Conservation (phyloP, 2,329 filamentous ascomycete species). For the Colletotrichum orchidophilum region DNA sequence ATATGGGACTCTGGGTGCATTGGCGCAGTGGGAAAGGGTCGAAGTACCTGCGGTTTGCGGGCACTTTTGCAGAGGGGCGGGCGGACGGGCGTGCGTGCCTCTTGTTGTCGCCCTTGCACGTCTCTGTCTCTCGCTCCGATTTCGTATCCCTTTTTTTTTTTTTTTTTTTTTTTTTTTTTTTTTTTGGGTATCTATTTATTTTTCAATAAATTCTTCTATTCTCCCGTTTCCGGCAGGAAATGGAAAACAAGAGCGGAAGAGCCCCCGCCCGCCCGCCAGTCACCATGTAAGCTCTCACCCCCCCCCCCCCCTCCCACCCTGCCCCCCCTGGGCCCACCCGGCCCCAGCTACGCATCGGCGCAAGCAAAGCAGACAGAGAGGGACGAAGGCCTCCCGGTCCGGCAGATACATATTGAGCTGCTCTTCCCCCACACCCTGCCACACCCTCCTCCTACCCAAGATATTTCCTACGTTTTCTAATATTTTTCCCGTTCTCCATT, state of each 20-base stretch:
- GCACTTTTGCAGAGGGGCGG: constrained; percentile 25
- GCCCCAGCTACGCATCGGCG: too few relatives aligned
- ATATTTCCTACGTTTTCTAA: constrained; percentile 26
- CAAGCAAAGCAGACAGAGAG: background rate
- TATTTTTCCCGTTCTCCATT: constrained; percentile 8
- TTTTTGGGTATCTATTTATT: background rate
- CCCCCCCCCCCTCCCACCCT: too few relatives aligned
- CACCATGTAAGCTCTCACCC: too few relatives aligned
- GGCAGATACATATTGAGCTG: constrained; percentile 33
- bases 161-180: background rate
- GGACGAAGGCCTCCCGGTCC: constrained; percentile 33
- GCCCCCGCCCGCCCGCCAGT: too few relatives aligned
- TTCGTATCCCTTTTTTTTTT: background rate
- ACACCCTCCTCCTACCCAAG: constrained; percentile 16
- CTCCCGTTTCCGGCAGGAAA: too few relatives aligned
- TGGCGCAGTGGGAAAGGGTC: background rate
- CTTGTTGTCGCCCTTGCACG: background rate
- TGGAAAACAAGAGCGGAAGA: too few relatives aligned
- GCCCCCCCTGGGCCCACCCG: too few relatives aligned
- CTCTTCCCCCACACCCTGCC: constrained; percentile 31
- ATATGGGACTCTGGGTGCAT: background rate
- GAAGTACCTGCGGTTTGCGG: constrained; percentile 8
- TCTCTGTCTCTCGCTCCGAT: background rate
- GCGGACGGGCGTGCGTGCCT: constrained; percentile 2
- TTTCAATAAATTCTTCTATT: too few relatives aligned